A percentile compares a stretch with the other conserved stretches of the same genome.
phyloP scores from a whole-genome alignment of 2,329 filamentous ascomycete species.

The Monilinia fructicola region DNA sequence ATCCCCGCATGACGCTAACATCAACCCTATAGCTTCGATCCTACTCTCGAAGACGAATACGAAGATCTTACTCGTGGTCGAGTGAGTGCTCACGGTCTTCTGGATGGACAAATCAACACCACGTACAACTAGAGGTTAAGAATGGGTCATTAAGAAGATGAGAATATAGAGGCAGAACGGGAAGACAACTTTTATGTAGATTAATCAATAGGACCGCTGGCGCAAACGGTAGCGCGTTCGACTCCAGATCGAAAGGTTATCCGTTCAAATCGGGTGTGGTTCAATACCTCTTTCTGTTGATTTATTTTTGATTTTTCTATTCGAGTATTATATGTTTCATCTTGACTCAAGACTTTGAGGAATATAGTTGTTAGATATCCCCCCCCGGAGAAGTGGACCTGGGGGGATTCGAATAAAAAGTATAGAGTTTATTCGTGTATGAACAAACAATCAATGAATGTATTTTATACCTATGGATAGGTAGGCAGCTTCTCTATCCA shows the following conservation, averaged over 20 bases:
- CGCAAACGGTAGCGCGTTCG: conserved; percentile 23
- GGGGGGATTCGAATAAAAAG: too few species aligned
- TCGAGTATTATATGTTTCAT: too few species aligned
- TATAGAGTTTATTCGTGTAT: too few species aligned
- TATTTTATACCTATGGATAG: too few species aligned
- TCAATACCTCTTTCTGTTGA: conserved; percentile 26
- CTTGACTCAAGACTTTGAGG: too few species aligned
- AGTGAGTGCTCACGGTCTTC: conserved; percentile 3
- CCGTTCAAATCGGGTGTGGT: conserved; percentile 38
- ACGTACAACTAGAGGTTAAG: conserved; percentile 3
- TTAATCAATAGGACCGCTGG: conserved; percentile 22
- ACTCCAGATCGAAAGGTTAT: conserved; percentile 39
- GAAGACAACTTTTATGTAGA: not conserved
- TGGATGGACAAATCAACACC: conserved; percentile 17
- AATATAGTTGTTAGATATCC: too few species aligned
- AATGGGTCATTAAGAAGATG: not conserved
- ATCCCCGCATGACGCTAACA: not conserved
- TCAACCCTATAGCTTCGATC: conserved; percentile 26
- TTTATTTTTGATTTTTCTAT: too few species aligned
- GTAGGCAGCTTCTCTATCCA: too few species aligned
- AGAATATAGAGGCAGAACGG: not conserved
- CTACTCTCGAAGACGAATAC: conserved; percentile 25
- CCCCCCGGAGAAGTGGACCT: too few species aligned
- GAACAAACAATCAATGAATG: too few species aligned
- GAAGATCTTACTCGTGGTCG: conserved; percentile 24